Evolutionary conservation across 1,139 yeast species (phyloP), one percentile per base, ranked within the genome.

Genomic region (Hemisphaericaspora lyxosophila): DNA sequence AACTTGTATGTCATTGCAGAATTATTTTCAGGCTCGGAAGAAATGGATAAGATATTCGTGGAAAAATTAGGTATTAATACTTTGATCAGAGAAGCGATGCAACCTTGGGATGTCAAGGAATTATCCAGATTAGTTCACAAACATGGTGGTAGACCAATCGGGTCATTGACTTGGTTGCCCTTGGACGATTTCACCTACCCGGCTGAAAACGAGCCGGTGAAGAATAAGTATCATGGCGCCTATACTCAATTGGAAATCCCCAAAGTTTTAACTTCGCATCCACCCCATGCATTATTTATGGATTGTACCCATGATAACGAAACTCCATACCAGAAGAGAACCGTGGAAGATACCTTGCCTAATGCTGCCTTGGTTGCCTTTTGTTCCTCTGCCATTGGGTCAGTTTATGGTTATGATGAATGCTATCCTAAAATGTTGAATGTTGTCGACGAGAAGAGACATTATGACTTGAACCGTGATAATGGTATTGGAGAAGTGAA

Each of bases 241-340:
- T 56, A 54, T 36, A 55, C 70, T 3, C 87, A 82, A 55, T 63
- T 83, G 43, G 80, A 79, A 42, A 71, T 84, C 35, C 90, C 92
- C 3, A 75, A 73, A 48, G 70, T 80, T 11, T 72, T 87, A 37
- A 72, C 80, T 1, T 69, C 80, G 7, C 77, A 82, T 31, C 80
- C 82, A 11, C 95, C 96, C 3, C 97, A 89, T 62, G 96, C 97
- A 0, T 70, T 92, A 51, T 85, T 92, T 53, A 90, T 92, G 97
- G 98, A 92, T 59, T 90, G 97, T 54, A 90, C 97, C 3, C 98
- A 92, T 60, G 98, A 92, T 60, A 92, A 92, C 55, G 94, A 88
- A 60, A 83, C 81, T 26, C 96, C 97, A 3, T 75, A 74, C 30
- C 95, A 90, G 52, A 88, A 85, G 63, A 78, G 97, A 57, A 89